A percentile compares a stretch with the other conserved stretches of the same genome.
These are phyloP conservation scores for Fusarium decemcellulare DNA, from an alignment of 2,329 filamentous ascomycete species.

Conservation along the genomic window DNA sequence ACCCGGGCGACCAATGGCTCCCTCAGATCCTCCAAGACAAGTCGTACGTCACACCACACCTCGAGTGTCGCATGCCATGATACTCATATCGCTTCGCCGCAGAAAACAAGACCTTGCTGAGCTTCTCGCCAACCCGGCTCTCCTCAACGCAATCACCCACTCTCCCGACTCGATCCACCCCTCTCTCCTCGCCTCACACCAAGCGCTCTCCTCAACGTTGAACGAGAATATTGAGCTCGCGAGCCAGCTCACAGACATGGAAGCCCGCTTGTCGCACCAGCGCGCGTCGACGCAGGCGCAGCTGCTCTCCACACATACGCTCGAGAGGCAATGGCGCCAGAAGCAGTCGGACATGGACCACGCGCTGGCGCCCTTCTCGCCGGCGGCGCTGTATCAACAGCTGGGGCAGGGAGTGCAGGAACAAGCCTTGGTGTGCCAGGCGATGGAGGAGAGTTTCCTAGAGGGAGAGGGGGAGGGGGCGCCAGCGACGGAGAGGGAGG, in stretches of 20 bases:
- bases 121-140: slow-evolving; percentile 73
- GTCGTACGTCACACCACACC: slow-evolving; percentile 69
- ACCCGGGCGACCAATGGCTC: slow-evolving; percentile 82
- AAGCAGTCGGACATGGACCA: slow-evolving; percentile 92
- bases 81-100: slow-evolving; percentile 28
- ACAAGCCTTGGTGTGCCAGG: slow-evolving; percentile 84
- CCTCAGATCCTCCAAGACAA: slow-evolving; percentile 84
- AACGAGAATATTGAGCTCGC: slow-evolving; percentile 81
- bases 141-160: slow-evolving; percentile 83
- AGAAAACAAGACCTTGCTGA: slow-evolving; percentile 85
- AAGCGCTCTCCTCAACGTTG: slow-evolving; percentile 75
- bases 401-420: slow-evolving; percentile 83
- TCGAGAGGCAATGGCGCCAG: slow-evolving; percentile 92
- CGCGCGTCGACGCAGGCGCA: slow-evolving; percentile 84
- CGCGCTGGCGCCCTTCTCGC: slow-evolving; percentile 86
- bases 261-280: slow-evolving; percentile 69
- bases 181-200: slow-evolving; percentile 76
- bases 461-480: slow-evolving; percentile 64
- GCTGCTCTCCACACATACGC: slow-evolving; percentile 84
- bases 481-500: slow-evolving; percentile 82
- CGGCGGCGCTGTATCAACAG: slow-evolving; percentile 87
- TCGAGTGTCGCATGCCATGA: slow-evolving; percentile 42
- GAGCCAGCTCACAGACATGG: slow-evolving; percentile 71
- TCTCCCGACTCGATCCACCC: slow-evolving; percentile 78
- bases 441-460: slow-evolving; percentile 93